Conservation (phyloP, 2,329 filamentous ascomycete species). For the Dryadomyces sulphureus region DNA sequence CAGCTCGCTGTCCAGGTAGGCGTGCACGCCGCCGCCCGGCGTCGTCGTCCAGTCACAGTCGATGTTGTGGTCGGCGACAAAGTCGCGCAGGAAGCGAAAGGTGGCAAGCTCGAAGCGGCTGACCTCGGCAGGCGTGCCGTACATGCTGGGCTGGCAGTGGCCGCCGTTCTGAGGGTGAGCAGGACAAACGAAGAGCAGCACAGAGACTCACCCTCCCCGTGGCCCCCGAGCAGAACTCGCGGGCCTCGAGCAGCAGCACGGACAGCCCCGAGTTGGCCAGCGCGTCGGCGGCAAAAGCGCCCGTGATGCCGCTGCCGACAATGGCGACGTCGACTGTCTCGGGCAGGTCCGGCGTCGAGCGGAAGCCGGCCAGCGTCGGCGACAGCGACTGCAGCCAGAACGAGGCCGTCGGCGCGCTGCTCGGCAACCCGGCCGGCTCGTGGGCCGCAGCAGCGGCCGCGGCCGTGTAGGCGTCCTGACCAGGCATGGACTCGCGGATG, state of each 20-base stretch:
- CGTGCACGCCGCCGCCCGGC: slow-evolving; percentile 41
- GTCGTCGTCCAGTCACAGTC: slow-evolving; percentile 55
- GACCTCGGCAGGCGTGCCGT: slow-evolving; percentile 42
- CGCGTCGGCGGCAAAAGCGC: slow-evolving; percentile 54
- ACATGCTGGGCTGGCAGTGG: slow-evolving; percentile 62
- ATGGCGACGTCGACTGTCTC: slow-evolving; percentile 51
- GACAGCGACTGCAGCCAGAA: slow-evolving; percentile 65
- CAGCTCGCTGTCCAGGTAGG: slow-evolving; percentile 40
- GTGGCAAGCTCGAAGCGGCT: slow-evolving; percentile 60
- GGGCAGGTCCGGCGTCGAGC: slow-evolving; percentile 50
- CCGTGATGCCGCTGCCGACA: slow-evolving; percentile 63
- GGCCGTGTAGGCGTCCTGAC: slow-evolving; percentile 10
- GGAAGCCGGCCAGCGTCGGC: slow-evolving; percentile 47
- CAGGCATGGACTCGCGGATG: slow-evolving; percentile 12
- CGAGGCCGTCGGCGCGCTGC: slow-evolving; percentile 43
- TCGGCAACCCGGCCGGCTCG: slow-evolving; percentile 41
- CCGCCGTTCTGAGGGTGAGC: slow-evolving; percentile 40
- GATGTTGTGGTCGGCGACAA: slow-evolving; percentile 42
- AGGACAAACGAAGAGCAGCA: neutral
- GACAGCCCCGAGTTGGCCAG: slow-evolving; percentile 30
- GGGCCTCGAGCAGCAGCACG: slow-evolving; percentile 62
- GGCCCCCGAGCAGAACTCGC: slow-evolving; percentile 71
- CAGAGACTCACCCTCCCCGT: slow-evolving; percentile 52
- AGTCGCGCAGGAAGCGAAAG: slow-evolving; percentile 40
- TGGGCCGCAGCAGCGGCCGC: neutral